phyloP scores from a whole-genome alignment of 176 grass and related monocot genomes.

The Juncus effusus region DNA sequence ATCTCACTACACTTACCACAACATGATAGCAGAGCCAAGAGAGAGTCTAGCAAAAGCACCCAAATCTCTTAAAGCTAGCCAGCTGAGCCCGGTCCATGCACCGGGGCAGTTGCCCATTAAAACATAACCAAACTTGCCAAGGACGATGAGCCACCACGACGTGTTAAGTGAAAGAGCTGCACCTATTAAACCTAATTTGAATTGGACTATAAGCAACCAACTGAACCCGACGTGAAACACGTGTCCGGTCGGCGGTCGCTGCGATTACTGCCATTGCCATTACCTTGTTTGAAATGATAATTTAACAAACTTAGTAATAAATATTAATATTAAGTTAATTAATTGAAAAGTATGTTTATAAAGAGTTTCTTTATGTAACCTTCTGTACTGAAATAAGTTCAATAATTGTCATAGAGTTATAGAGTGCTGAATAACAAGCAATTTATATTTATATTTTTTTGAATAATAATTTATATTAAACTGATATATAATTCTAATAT shows the following conservation, averaged over 20 bases:
- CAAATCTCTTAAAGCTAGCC: slow-evolving; percentile 49
- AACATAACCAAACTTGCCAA: slow-evolving; percentile 50
- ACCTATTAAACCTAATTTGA: slow-evolving; percentile 51
- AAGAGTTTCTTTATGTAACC: no score
- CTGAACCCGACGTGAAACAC: slow-evolving; percentile 48
- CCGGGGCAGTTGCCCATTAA: slow-evolving; percentile 58
- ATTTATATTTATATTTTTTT: neutral
- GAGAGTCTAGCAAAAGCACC: slow-evolving; percentile 63
- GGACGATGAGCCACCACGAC: slow-evolving; percentile 76
- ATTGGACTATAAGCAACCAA: slow-evolving; percentile 49
- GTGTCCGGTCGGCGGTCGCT: slow-evolving; percentile 18
- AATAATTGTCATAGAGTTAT: no score
- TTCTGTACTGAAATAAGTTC: no score
- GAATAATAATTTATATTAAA: neutral
- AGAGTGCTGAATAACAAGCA: no score
- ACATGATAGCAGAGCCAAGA: slow-evolving; percentile 71
- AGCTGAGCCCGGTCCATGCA: slow-evolving; percentile 77
- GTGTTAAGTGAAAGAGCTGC: slow-evolving; percentile 62
- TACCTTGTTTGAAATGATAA: slow-evolving; percentile 11
- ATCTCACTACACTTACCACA: slow-evolving; percentile 40
- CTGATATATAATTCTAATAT: slow-evolving; percentile 61
- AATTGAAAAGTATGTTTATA: no score
- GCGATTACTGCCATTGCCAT: slow-evolving; percentile 61
- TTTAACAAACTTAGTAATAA: neutral
- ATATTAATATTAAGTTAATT: no score